These are phyloP conservation scores for Phytophthora sp. DNA, from an alignment of 352 stramenopile genomes.

Conservation along the genomic window DNA sequence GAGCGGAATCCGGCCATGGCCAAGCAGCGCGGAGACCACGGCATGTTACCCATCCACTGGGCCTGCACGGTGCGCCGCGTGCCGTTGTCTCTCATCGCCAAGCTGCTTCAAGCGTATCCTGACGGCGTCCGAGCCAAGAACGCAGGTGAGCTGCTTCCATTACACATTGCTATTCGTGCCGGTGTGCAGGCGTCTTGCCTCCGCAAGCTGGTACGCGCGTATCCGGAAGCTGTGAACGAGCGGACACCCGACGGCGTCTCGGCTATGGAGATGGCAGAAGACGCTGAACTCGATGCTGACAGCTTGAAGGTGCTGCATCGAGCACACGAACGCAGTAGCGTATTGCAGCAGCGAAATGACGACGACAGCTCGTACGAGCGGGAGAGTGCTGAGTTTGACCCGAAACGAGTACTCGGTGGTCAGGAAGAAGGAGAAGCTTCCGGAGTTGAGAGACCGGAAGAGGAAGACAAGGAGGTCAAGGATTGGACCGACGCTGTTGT, in stretches of 20 bases:
- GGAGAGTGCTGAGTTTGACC: slow-evolving; percentile 16
- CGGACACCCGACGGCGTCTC: slow-evolving; percentile 52
- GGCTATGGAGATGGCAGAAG: slow-evolving; percentile 60
- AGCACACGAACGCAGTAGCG: slow-evolving; percentile 26
- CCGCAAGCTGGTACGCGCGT: slow-evolving; percentile 55
- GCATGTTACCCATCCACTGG: slow-evolving; percentile 88
- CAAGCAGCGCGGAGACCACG: slow-evolving; percentile 67
- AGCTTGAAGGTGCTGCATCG: slow-evolving; percentile 55
- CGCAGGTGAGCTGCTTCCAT: slow-evolving; percentile 64
- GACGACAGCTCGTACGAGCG: slow-evolving; percentile 29
- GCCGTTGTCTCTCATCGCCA: slow-evolving; percentile 63
- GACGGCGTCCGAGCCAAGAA: slow-evolving; percentile 66
- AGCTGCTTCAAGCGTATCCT: slow-evolving; percentile 67
- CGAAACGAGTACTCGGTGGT: slow-evolving; percentile 13
- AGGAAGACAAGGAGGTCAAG: slow-evolving; percentile 18
- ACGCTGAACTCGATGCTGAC: slow-evolving; percentile 48
- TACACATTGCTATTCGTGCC: slow-evolving; percentile 84
- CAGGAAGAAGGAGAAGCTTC: slow-evolving; percentile 44
- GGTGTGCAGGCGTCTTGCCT: slow-evolving; percentile 53
- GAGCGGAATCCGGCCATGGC: slow-evolving; percentile 57
- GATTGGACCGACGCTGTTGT: slow-evolving; percentile 24
- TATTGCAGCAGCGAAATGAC: slow-evolving; percentile 21
- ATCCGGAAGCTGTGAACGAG: slow-evolving; percentile 57
- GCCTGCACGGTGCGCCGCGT: slow-evolving; percentile 72
- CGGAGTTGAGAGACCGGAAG: slow-evolving; percentile 17